Evolutionary conservation across 2,329 filamentous ascomycete genomes (phyloP), one percentile per base, ranked within the genome.

Genomic region (Colletotrichum orbiculare): DNA sequence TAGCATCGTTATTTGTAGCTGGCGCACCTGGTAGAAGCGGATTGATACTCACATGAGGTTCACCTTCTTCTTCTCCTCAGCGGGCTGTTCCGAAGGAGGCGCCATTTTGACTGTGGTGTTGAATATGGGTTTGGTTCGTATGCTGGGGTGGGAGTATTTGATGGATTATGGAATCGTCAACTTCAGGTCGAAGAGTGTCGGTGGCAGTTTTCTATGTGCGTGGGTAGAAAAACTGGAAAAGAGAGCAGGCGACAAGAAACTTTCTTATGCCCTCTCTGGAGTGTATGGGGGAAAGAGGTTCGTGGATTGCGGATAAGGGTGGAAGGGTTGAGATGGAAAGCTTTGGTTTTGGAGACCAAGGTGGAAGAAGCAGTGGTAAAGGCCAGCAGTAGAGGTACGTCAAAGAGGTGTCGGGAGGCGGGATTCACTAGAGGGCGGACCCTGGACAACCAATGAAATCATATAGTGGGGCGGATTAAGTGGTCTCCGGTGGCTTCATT

Each of bases 1-100:
- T 72, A 85, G 82, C 72, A 70, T 60, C 38, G 8, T 68, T 55
- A 35, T 37, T 66, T 53, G 43, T 17, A 5, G n/a, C 61, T 37
- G 39, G 39, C 35, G 59, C 34, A 49, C 55, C 50, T n/a, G 10
- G 45, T 37, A 54, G 41, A 39, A 50, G 12, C 35, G 35, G 13
- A 12, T 17, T 60, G 58, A 25, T 64, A 81, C 91, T 77, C 87
- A 95, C 92, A 88, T 86, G 80, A 95, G 79, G 81, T 95, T 92
- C 79, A 90, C 90, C 89, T 93, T 94, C 83, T 90, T 90, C 88
- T 93, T 94, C 73, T 89, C 84, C 67, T 92, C 64, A 48, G 39
- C 60, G 48, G 64, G 64, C 49, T 66, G 60, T 54, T 66, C 86
- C 68, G 88, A 87, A 76, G 91, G 88, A 70, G 88, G 79, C 79